These are phyloP conservation scores for Lithocarpus polystachyus DNA, from an alignment of 306 rosid species.

Conservation along the genomic window DNA sequence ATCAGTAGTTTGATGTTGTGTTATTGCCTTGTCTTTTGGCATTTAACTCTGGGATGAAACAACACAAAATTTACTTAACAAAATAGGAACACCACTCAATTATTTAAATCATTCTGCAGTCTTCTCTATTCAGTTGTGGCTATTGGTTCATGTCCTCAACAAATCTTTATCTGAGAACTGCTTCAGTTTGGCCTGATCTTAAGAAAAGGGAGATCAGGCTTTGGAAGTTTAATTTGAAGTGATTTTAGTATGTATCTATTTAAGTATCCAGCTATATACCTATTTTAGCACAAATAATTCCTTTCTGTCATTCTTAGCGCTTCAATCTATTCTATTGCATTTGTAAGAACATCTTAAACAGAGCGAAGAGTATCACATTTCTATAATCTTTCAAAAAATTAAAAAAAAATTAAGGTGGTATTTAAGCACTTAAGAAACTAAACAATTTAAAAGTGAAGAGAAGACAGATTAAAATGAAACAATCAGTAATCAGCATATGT, in stretches of 20 bases:
- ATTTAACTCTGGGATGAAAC: neutral
- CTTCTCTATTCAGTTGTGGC: neutral
- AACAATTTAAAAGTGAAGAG: no score
- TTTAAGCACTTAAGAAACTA: neutral
- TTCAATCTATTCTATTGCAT: neutral
- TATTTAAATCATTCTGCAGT: neutral
- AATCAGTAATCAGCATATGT: neutral
- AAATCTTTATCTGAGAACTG: neutral
- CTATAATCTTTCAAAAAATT: neutral
- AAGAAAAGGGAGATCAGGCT: no score
- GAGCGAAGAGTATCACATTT: neutral
- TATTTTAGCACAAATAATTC: neutral
- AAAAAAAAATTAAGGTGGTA: neutral
- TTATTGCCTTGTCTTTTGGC: neutral
- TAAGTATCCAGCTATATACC: no score
- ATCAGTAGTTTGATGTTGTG: neutral
- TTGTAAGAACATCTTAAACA: neutral
- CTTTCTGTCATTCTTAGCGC: neutral
- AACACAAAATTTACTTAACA: neutral
- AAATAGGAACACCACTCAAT: no score
- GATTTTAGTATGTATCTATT: no score
- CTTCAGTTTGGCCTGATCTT: neutral
- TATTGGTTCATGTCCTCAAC: neutral
- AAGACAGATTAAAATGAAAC: no score
- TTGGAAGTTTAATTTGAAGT: no score